phyloP scores from a whole-genome alignment of 2,329 filamentous ascomycete genomes.

The Epichloe typhina region DNA sequence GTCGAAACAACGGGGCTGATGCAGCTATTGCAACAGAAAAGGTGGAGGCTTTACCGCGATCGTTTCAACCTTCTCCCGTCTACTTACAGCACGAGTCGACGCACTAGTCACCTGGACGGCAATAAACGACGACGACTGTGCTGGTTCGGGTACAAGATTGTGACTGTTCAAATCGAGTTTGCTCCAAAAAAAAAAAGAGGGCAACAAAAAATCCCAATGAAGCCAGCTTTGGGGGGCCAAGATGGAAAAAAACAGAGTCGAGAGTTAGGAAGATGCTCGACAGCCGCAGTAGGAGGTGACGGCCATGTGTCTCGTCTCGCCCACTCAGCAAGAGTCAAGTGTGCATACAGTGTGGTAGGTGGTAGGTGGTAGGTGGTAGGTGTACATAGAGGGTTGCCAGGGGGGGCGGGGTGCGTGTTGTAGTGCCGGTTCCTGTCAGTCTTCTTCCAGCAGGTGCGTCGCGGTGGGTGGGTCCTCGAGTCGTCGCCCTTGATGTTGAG shows the following conservation, averaged over 20 bases:
- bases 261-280: constrained; percentile 12
- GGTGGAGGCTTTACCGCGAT: constrained; percentile 1
- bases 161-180: background rate
- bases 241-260: background rate
- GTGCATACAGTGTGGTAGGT: too few species aligned
- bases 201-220: background rate
- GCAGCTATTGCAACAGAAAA: constrained; percentile 5
- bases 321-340: too few species aligned
- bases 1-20: constrained; percentile 5
- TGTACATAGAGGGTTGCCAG: too few species aligned
- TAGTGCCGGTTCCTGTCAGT: too few species aligned
- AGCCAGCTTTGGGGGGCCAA: background rate
- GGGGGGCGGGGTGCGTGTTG: too few species aligned
- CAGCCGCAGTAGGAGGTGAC: constrained; percentile 8
- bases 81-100: background rate
- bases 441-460: too few species aligned
- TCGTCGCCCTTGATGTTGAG: too few species aligned
- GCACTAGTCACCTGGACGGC: background rate
- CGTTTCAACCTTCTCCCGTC: background rate
- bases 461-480: too few species aligned
- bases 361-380: too few species aligned
- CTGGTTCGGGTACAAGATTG: too few species aligned
- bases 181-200: background rate
- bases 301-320: too few species aligned
- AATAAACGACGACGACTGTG: background rate